Evolutionary conservation across 352 stramenopile genomes (phyloP).

Genomic region (Phytopythium boreale): DNA sequence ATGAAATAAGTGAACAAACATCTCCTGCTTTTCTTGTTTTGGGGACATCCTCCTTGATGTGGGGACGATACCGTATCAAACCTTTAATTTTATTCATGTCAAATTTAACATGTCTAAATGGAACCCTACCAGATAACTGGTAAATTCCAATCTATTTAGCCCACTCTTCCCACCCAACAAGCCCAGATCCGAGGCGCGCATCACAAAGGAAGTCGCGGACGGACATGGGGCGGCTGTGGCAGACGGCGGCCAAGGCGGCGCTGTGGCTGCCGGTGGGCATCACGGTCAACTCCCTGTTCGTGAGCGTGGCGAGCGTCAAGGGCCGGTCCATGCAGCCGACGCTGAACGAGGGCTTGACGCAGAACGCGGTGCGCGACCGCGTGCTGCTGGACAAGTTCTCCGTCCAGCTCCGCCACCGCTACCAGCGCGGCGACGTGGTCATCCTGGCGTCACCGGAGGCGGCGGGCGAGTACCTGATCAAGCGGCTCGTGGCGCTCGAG

Average conservation of each 20-base stretch:
- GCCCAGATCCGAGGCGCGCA: background rate
- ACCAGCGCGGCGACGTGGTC: conserved; percentile 71
- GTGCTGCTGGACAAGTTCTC: conserved; percentile 88
- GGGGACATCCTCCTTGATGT: too few species aligned
- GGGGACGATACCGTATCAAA: too few species aligned
- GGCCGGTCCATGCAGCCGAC: conserved; percentile 82
- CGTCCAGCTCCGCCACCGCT: conserved; percentile 64
- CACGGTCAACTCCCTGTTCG: conserved; percentile 64
- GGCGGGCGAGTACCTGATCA: conserved; percentile 62
- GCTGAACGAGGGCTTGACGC: conserved; percentile 69
- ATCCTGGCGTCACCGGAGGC: conserved; percentile 67
- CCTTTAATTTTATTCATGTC: too few species aligned
- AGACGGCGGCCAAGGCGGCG: conserved; percentile 51
- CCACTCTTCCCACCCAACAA: background rate
- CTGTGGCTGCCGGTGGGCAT: conserved; percentile 83
- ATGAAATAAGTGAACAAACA: too few species aligned
- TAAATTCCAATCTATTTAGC: too few species aligned
- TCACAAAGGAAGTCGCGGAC: background rate
- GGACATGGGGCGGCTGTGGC: conserved; percentile 49
- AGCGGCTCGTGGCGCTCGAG: conserved; percentile 74
- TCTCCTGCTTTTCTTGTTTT: too few species aligned
- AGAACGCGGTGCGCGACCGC: conserved; percentile 67
- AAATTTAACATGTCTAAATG: too few species aligned
- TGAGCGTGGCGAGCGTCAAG: conserved; percentile 73
- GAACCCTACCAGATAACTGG: too few species aligned